These are phyloP conservation scores for Lathyrus oleraceus DNA, from an alignment of 306 rosid species.

Conservation along the genomic window DNA sequence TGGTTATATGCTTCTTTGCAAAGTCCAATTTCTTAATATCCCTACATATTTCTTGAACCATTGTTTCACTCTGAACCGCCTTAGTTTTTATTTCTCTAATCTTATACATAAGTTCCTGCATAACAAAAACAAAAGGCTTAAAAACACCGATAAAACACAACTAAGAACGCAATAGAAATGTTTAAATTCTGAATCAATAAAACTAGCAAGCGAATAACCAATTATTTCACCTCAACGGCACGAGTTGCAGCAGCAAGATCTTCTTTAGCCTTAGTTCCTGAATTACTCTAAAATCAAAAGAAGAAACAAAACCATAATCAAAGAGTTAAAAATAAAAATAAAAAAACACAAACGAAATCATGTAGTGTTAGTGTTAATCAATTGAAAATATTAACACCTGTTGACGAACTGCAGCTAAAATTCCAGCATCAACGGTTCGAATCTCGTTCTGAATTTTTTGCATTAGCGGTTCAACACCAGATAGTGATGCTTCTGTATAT, in stretches of 20 bases:
- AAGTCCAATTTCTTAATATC: conserved; percentile 96
- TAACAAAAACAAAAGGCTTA: conserved; percentile 26
- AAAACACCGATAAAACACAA: conserved; percentile 4
- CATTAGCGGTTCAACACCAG: conserved; percentile 97
- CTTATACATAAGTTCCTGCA: conserved; percentile 96
- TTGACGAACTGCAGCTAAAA: conserved; percentile 88
- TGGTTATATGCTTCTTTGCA: conserved; percentile 98
- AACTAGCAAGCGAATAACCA: background rate
- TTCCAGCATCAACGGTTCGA: conserved; percentile 90
- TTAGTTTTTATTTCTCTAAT: conserved; percentile 91
- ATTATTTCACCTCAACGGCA: conserved; percentile 69
- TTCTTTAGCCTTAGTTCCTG: conserved; percentile 94
- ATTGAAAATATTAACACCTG: conserved; percentile 49
- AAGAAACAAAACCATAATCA: conserved; percentile 36
- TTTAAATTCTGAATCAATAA: background rate
- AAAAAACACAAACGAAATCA: background rate
- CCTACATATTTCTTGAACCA: conserved; percentile 99
- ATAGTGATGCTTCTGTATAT: conserved; percentile 71
- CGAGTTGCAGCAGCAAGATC: conserved; percentile 96
- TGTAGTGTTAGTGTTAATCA: background rate
- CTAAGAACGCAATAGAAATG: conserved; percentile 14
- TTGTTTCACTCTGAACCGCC: conserved; percentile 96
- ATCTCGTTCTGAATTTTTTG: conserved; percentile 94
- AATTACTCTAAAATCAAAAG: conserved; percentile 77
- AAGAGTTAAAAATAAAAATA: background rate